Conservation (phyloP, 768 basidiomycete species). For the Pisolithus microcarpus region DNA sequence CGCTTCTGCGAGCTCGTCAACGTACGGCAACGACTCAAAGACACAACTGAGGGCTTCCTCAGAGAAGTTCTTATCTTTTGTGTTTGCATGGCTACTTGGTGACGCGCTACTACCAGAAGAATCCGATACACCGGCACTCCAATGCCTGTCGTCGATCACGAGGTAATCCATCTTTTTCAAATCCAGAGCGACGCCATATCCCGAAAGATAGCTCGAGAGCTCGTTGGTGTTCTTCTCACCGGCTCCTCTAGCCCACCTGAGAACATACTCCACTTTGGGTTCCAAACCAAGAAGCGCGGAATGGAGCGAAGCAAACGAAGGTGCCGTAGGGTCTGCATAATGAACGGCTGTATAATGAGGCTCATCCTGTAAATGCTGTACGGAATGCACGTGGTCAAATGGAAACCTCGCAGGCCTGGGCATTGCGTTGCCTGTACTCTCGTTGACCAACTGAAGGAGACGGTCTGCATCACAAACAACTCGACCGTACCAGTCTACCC, state of each 20-base stretch:
- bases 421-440: constrained; percentile 21
- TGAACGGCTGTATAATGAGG: constrained; percentile 66
- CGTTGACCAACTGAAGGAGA: constrained; percentile 45
- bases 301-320: constrained; percentile 68
- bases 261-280: constrained; percentile 61
- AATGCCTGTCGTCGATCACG: constrained; percentile 76
- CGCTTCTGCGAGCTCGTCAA: constrained; percentile 23
- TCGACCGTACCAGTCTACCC: constrained; percentile 81
- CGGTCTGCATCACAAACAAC: constrained; percentile 62
- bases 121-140: constrained; percentile 10
- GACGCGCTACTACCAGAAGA: not conserved
- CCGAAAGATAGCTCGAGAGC: constrained; percentile 51
- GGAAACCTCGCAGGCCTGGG: constrained; percentile 35
- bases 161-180: constrained; percentile 98
- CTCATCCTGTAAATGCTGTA: constrained; percentile 36
- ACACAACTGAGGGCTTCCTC: constrained; percentile 19
- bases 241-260: constrained; percentile 38
- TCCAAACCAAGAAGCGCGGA: constrained; percentile 46
- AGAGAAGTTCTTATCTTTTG: constrained; percentile 6
- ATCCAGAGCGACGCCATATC: constrained; percentile 88
- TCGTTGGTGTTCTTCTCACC: constrained; percentile 31
- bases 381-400: constrained; percentile 71
- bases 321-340: constrained; percentile 61
- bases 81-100: not conserved
- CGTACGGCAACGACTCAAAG: constrained; percentile 25